Conservation (phyloP, 2,329 filamentous ascomycete species). For the Coniochaeta sp. region DNA sequence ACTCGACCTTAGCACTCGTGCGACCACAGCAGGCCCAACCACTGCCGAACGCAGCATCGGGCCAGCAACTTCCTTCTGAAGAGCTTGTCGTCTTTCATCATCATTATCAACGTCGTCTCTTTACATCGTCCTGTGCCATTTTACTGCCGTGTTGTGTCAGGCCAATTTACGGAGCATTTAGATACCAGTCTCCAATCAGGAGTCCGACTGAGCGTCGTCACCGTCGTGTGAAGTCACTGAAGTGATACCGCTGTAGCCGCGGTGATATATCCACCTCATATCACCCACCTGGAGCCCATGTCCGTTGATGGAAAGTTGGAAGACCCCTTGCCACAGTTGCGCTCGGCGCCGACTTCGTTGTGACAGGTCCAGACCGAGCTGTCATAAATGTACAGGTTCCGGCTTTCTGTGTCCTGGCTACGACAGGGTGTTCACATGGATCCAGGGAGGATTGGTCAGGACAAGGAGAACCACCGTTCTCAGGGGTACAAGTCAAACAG, state of each 20-base stretch:
- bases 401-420: not conserved
- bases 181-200: too few relatives aligned
- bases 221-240: not conserved
- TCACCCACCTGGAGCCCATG: not conserved
- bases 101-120: too few relatives aligned
- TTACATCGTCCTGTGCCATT: too few relatives aligned
- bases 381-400: not conserved
- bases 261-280: not conserved
- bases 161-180: too few relatives aligned
- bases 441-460: not conserved
- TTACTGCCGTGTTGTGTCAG: too few relatives aligned
- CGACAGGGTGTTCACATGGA: not conserved
- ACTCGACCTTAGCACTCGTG: too few relatives aligned
- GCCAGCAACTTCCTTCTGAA: too few relatives aligned
- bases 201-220: too few relatives aligned
- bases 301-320: not conserved
- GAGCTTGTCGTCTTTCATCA: too few relatives aligned
- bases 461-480: not conserved
- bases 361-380: not conserved
- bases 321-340: not conserved
- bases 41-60: too few relatives aligned
- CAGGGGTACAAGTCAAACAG: not conserved
- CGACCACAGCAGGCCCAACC: too few relatives aligned
- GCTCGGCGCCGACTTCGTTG: not conserved
- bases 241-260: not conserved